A percentile compares a stretch with the other conserved stretches of the same genome.
phyloP scores from a whole-genome alignment of 78 protist genomes.

The slime mould (Dictyostelium discoideum) region DNA sequence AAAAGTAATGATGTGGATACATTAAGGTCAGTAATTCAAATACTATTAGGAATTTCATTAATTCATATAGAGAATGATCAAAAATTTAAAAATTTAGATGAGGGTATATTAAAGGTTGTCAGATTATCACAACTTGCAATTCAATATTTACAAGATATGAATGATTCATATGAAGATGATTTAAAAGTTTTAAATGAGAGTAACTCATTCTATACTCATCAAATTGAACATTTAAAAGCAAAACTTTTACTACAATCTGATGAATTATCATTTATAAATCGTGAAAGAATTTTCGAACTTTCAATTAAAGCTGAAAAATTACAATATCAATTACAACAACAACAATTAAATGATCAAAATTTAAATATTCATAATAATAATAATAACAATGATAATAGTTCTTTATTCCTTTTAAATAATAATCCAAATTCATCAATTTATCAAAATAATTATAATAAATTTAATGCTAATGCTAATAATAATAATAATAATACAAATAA shows the following conservation, averaged over 20 bases:
- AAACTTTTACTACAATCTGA: neutral
- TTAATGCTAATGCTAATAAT: neutral
- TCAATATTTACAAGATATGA: conserved; percentile 1
- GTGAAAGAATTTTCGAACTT: conserved; percentile 20
- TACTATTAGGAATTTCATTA: neutral
- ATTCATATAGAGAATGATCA: neutral
- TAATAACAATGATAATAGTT: neutral
- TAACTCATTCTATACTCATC: neutral
- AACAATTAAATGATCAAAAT: neutral
- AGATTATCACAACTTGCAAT: conserved; percentile 23
- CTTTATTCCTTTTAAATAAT: neutral
- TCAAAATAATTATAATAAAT: conserved; percentile 25
- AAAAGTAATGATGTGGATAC: conserved; percentile 7
- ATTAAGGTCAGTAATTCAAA: conserved; percentile 11
- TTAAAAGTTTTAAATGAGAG: neutral
- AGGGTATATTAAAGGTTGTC: neutral
- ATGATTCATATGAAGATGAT: neutral
- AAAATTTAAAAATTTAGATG: neutral
- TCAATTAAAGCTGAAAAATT: conserved; percentile 10
- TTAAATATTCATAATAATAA: neutral
- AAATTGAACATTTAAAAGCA: neutral
- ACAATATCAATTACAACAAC: conserved; percentile 18
- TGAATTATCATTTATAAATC: neutral
- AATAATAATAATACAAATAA: conserved; percentile 7
- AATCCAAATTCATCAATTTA: neutral